Evolutionary conservation across 805 yeast genomes (phyloP).

Genomic region (Myxozyma neglecta): DNA sequence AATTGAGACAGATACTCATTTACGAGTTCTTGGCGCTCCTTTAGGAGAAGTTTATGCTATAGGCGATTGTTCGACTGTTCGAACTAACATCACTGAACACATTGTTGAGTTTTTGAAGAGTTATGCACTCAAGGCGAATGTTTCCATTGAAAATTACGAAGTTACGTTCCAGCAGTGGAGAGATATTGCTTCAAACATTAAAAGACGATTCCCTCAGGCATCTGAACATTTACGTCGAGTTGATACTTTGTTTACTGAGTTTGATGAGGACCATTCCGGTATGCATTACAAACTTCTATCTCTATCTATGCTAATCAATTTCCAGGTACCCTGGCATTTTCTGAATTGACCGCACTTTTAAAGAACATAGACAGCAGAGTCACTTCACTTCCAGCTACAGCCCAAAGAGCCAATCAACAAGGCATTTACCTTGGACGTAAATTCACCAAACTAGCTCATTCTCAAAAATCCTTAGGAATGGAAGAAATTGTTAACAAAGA

Average conservation of each 20-base stretch:
- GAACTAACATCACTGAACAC: conserved; percentile 59
- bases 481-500: conserved; percentile 54
- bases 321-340: conserved; percentile 46
- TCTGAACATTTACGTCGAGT: conserved; percentile 55
- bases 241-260: conserved; percentile 53
- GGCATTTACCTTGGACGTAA: conserved; percentile 66
- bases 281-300: not conserved
- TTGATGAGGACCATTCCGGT: conserved; percentile 51
- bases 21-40: conserved; percentile 68
- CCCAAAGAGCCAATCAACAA: conserved; percentile 72
- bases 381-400: conserved; percentile 70
- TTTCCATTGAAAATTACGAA: conserved; percentile 20
- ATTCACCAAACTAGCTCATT: conserved; percentile 52
- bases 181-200: conserved; percentile 50
- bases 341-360: conserved; percentile 52
- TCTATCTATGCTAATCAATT: not conserved
- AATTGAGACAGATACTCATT: conserved; percentile 73
- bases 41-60: conserved; percentile 67
- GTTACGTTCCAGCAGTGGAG: conserved; percentile 48
- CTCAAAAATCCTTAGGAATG: conserved; percentile 47
- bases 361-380: conserved; percentile 60
- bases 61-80: conserved; percentile 70
- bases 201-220: conserved; percentile 57
- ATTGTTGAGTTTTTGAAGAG: conserved; percentile 50
- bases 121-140: conserved; percentile 27